Percentiles rank a stretch among this genome's conserved stretches.
Conservation (phyloP, 1,284 basidiomycete species). For the Trametes pubescens region DNA sequence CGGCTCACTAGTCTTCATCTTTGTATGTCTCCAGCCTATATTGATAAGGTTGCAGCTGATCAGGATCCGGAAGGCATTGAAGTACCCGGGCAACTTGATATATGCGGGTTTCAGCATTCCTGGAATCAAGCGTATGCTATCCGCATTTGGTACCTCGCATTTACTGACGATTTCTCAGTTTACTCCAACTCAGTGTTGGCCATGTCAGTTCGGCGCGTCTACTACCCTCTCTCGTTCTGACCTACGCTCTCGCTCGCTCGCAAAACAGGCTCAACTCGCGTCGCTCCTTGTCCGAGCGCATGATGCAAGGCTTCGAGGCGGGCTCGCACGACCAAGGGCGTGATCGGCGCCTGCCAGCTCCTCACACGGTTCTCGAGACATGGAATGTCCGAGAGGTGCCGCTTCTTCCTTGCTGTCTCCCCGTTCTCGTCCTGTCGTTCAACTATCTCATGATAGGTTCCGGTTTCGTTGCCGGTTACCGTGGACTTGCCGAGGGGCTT, state of each 20-base stretch:
- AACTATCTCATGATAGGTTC: neutral
- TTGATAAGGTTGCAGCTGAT: neutral
- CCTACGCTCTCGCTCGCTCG: neutral
- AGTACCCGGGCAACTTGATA: conserved; percentile 1
- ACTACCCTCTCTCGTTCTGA: too few species aligned
- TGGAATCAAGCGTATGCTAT: conserved; percentile 8
- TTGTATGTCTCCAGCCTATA: neutral
- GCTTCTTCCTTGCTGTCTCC: neutral
- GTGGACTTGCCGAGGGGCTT: neutral
- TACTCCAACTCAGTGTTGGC: conserved; percentile 11
- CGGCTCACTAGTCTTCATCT: conserved; percentile 2
- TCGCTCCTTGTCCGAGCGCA: neutral
- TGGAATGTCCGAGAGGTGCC: conserved; percentile 6
- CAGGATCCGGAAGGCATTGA: neutral
- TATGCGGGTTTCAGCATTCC: conserved; percentile 12
- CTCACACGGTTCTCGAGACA: neutral
- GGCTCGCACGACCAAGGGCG: neutral
- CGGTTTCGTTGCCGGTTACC: neutral
- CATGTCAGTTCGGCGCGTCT: neutral
- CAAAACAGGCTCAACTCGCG: conserved; percentile 6
- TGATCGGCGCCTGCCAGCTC: too few species aligned
- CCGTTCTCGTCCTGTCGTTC: neutral
- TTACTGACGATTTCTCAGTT: neutral
- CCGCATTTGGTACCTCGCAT: too few species aligned
- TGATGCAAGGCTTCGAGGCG: neutral